Conservation (phyloP, 2,329 filamentous ascomycete genomes). For the Monosporascus sp. region DNA sequence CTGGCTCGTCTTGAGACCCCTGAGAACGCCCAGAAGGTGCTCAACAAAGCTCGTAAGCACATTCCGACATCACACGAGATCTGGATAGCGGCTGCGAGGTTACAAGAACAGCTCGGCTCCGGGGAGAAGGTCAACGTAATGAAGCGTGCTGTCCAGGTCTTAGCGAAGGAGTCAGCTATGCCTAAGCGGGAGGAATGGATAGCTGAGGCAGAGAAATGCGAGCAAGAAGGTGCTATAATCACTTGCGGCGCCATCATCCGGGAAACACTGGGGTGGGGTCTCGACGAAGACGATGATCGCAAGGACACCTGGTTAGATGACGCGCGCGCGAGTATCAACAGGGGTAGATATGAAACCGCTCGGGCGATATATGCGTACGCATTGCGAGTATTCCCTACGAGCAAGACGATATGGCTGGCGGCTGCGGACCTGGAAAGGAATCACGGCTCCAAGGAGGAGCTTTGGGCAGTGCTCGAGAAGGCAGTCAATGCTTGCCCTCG, state of each 20-base stretch:
- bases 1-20: slow-evolving; percentile 84
- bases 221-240: slow-evolving; percentile 80
- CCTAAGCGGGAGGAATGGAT: slow-evolving; percentile 97
- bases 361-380: slow-evolving; percentile 91
- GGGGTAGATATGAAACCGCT: slow-evolving; percentile 83
- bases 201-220: slow-evolving; percentile 86
- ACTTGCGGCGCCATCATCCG: slow-evolving; percentile 88
- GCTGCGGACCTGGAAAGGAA: slow-evolving; percentile 88
- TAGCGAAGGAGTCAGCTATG: slow-evolving; percentile 92
- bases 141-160: slow-evolving; percentile 83
- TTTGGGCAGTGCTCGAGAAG: slow-evolving; percentile 84
- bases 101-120: slow-evolving; percentile 84
- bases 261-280: slow-evolving; percentile 85
- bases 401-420: slow-evolving; percentile 82
- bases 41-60: slow-evolving; percentile 92
- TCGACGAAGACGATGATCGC: slow-evolving; percentile 94
- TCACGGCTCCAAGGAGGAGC: slow-evolving; percentile 75
- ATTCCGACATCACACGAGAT: slow-evolving; percentile 91
- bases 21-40: slow-evolving; percentile 87
- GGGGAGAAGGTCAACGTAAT: slow-evolving; percentile 82
- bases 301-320: slow-evolving; percentile 97
- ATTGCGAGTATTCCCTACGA: slow-evolving; percentile 82
- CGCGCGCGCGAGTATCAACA: slow-evolving; percentile 72
- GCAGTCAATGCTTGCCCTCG: slow-evolving; percentile 90
- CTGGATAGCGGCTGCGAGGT: slow-evolving; percentile 88